phyloP scores from a whole-genome alignment of 2,329 filamentous ascomycete species.

The Pyrenophora graminea region DNA sequence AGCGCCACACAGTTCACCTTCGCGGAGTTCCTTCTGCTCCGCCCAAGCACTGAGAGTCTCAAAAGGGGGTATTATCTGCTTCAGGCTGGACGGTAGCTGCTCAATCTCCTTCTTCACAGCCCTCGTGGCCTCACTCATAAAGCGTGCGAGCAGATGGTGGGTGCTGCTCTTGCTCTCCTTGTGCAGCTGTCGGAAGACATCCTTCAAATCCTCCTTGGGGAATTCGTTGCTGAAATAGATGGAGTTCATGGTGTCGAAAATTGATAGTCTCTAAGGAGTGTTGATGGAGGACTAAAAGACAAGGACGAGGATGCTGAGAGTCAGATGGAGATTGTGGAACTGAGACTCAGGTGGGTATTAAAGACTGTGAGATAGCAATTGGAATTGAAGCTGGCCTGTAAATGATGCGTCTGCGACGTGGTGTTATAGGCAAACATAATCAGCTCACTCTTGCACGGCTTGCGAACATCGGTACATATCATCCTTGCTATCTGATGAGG shows the following conservation, averaged over 20 bases:
- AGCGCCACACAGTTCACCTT: constrained; percentile 50
- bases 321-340: not conserved
- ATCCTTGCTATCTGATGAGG: not conserved
- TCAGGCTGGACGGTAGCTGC: constrained; percentile 34
- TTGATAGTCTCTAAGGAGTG: not conserved
- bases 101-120: constrained; percentile 49
- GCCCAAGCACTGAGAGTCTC: constrained; percentile 45
- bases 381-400: not conserved
- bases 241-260: constrained; percentile 34
- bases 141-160: constrained; percentile 46
- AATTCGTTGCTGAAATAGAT: constrained; percentile 56
- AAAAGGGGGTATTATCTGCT: constrained; percentile 44
- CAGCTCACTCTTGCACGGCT: not conserved
- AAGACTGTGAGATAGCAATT: not conserved
- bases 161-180: constrained; percentile 48
- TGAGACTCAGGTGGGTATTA: not conserved
- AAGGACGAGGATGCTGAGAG: too few species aligned
- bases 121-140: constrained; percentile 49
- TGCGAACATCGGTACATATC: not conserved
- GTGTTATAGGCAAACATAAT: not conserved
- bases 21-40: constrained; percentile 44
- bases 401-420: not conserved
- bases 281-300: too few species aligned
- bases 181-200: constrained; percentile 49
- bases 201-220: constrained; percentile 51